A percentile compares a stretch with the other conserved stretches of the same genome.
These are phyloP conservation scores for Ballota nigra DNA, from an alignment of 257 asterid genomes.

Conservation along the genomic window DNA sequence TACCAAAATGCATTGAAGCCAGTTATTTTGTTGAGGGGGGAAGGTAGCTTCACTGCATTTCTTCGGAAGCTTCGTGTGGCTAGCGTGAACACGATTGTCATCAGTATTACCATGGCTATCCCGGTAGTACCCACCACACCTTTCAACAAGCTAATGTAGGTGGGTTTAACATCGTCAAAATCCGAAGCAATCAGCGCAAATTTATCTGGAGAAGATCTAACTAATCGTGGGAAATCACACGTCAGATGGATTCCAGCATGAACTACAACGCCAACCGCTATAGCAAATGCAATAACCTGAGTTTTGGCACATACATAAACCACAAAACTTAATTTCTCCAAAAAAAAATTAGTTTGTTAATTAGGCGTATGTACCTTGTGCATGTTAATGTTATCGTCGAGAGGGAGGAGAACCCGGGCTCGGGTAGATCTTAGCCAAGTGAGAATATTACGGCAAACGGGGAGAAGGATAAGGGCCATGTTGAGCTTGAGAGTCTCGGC, in stretches of 20 bases:
- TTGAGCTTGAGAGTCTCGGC: conserved; percentile 92
- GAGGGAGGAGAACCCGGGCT: conserved; percentile 65
- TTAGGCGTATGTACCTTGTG: conserved; percentile 56
- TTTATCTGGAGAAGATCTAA: conserved; percentile 53
- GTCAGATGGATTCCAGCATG: conserved; percentile 73
- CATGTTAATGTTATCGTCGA: conserved; percentile 83
- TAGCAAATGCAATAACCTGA: conserved; percentile 63
- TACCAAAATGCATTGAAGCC: conserved; percentile 98
- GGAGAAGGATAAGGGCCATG: conserved; percentile 88
- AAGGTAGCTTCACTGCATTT: conserved; percentile 63
- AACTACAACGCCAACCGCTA: conserved; percentile 54
- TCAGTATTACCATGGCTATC: conserved; percentile 60
- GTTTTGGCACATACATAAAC: too few relatives aligned
- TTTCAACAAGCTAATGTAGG: conserved; percentile 42
- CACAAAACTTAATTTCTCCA: too few relatives aligned
- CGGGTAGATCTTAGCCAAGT: conserved; percentile 71
- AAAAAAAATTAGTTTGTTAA: too few relatives aligned
- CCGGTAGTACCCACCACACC: conserved; percentile 64
- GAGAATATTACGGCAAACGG: conserved; percentile 75
- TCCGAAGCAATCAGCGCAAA: conserved; percentile 64
- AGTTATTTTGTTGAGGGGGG: conserved; percentile 64
- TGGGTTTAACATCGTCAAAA: conserved; percentile 56
- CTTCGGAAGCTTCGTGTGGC: conserved; percentile 69
- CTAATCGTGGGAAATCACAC: conserved; percentile 76
- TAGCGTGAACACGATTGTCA: conserved; percentile 62